phyloP scores from a whole-genome alignment of 257 asterid species.

The Solanum neorickii region DNA sequence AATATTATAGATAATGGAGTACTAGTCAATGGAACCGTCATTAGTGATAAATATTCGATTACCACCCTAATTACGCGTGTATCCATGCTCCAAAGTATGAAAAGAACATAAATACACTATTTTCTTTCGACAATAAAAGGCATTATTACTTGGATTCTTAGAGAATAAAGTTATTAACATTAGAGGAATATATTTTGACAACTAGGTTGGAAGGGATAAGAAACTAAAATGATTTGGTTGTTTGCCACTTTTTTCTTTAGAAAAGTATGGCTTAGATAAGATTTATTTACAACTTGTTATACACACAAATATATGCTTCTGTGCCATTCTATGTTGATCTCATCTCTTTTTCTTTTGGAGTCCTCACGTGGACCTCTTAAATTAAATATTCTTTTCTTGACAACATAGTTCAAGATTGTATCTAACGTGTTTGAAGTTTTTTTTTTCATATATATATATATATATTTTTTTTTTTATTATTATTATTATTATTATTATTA shows the following conservation, averaged over 20 bases:
- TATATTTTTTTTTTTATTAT: too few species aligned
- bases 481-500: too few species aligned
- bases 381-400: background rate
- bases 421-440: too few species aligned
- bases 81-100: background rate
- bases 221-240: background rate
- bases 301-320: background rate
- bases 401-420: background rate
- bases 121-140: background rate
- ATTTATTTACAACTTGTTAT: background rate
- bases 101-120: background rate
- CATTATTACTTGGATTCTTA: background rate
- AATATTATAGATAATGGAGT: too few species aligned
- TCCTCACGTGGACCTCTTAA: background rate
- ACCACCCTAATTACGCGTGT: background rate
- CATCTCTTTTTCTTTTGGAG: background rate
- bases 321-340: background rate
- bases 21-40: background rate
- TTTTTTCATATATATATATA: too few species aligned
- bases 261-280: background rate
- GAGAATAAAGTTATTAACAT: background rate
- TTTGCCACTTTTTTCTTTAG: background rate
- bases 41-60: background rate
- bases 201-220: background rate
- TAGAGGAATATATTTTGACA: background rate